phyloP scores from a whole-genome alignment of 148 eudicot genomes.

The Rhododendron simsii region DNA sequence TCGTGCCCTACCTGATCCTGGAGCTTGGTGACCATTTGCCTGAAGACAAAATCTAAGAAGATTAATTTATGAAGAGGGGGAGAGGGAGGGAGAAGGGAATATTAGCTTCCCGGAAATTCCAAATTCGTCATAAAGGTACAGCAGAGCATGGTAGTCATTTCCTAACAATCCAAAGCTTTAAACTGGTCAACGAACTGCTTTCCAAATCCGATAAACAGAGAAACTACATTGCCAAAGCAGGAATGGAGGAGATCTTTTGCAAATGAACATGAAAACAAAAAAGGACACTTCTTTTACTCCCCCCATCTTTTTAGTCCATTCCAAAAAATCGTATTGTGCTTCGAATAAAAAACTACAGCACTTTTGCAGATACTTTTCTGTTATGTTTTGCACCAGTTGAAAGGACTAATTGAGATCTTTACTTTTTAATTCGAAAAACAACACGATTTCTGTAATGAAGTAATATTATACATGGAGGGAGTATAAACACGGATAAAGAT shows the following conservation, averaged over 20 bases:
- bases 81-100: background rate
- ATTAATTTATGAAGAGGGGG: too few relatives aligned
- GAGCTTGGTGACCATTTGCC: slow-evolving; percentile 56
- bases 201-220: background rate
- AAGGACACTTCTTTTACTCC: background rate
- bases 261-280: background rate
- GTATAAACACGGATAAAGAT: background rate
- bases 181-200: background rate
- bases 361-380: background rate
- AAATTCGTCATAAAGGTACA: background rate
- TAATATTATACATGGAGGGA: background rate
- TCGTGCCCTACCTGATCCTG: slow-evolving; percentile 80
- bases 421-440: background rate
- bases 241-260: background rate
- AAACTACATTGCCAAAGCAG: background rate
- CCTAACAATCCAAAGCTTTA: slow-evolving; percentile 12
- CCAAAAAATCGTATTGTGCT: background rate
- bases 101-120: background rate
- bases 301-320: background rate
- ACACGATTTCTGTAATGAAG: background rate
- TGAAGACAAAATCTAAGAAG: slow-evolving; percentile 11
- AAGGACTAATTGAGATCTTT: background rate
- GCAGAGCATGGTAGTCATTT: background rate
- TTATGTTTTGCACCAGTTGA: background rate
- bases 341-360: background rate